Evolutionary conservation across 2,329 filamentous ascomycete species (phyloP).

Genomic region (Colletotrichum tabaci): DNA sequence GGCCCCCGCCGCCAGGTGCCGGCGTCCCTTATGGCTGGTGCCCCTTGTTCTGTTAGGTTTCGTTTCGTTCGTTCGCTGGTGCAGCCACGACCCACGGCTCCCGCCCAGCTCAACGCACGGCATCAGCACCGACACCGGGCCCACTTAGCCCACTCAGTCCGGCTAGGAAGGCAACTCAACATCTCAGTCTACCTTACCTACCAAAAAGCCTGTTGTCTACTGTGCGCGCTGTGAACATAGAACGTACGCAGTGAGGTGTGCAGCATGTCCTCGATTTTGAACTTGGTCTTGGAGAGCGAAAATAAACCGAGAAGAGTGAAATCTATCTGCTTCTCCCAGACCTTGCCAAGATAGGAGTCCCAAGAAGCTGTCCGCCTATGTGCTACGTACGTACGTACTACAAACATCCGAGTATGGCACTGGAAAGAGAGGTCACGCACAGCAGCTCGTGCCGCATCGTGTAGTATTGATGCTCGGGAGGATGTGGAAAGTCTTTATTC

Average conservation of each 20-base stretch:
- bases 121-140: slow-evolving; percentile 21
- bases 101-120: slow-evolving; percentile 17
- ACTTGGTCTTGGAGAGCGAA: background rate
- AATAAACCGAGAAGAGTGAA: background rate
- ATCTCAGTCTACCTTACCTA: background rate
- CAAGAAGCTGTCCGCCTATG: no score
- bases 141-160: background rate
- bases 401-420: no score
- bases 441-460: background rate
- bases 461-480: background rate
- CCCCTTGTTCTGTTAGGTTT: slow-evolving; percentile 29
- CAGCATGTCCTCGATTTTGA: background rate
- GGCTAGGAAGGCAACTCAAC: no score
- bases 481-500: no score
- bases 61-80: slow-evolving; percentile 30
- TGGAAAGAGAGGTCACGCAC: background rate
- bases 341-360: no score
- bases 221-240: background rate
- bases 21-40: slow-evolving; percentile 15
- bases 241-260: background rate
- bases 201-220: background rate
- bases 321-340: no score
- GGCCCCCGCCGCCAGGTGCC: slow-evolving; percentile 22
- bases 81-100: slow-evolving; percentile 29
- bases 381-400: no score